Evolutionary conservation across 1,284 basidiomycete species (phyloP), one percentile per base, ranked within the genome.

Genomic region (Ustilago cynodontis): DNA sequence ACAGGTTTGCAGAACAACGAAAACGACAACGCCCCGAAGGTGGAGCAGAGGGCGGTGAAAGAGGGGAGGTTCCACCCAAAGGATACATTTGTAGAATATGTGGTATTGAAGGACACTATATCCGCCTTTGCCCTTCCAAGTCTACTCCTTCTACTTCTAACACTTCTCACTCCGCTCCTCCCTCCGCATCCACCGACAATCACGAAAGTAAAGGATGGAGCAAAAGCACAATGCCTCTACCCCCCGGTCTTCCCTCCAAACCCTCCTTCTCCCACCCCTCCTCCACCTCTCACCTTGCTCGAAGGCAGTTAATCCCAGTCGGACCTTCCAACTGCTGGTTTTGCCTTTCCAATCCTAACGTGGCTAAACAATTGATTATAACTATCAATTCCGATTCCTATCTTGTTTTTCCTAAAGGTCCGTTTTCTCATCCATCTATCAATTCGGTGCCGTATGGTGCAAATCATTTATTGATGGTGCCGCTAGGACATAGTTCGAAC

Each of bases 321-420:
- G 82, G 79, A 0, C 84, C 84, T 0, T 56, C 69, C 50, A 78
- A 82, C 51, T 86, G 84, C 63, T 86, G 84, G 84, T 86, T 86
- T 75, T 86, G 84, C 58, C 75, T 86, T 1, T 78, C 76, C 35
- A 86, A 86, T 31, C 82, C 82, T 1, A 28, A 62, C 0, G 69
- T 82, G 16, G 74, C 79, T 28, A 85, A 83, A 56, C 70, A 79
- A 54, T 72, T 85, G 33, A 78, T 86, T 43, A 74, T 84, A 13
- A 51, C 68, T 31, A 77, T 85, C 24, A 79, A 78, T 4, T 49
- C 57, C 7, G 81, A 80, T 29, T 78, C 71, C 39, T 86, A 86
- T 60, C 53, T 85, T 14, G 78, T 78, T 2, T 68, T 84, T 26
- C 82, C 84, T 16, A 84, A 84, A 58, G 84, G 84, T 0, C 73